Base-by-base conservation (phyloP, 2,329 filamentous ascomycete genomes). In the Pseudogymnoascus sp. region DNA sequence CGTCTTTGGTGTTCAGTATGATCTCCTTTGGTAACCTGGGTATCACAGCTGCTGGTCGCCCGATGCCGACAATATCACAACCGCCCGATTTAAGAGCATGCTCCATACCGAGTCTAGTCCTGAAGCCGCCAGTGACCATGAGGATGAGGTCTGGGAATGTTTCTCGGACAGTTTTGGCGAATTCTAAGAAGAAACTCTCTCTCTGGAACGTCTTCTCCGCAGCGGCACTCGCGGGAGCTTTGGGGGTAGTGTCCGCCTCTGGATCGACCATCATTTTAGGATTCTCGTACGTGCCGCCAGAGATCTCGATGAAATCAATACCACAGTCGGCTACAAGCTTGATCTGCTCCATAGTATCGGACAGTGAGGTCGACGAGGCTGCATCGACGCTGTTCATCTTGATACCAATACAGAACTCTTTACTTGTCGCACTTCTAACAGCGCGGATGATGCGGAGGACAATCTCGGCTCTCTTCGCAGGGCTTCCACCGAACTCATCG, bases 101-200 rank as follows among this genome's bases (percentile, higher is more conserved):
- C 23, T 79, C 77, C 74, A 83, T 83, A 2, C 78, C 81, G 0
- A 71, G 70, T 2, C 80, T 74, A 0, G 79, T 81, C 1, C 84
- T 79, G 72, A 89, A 87, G 0, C 86, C 86, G 3, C 86, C 86
- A 0, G 84, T 88, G 3, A 89, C 78, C 76, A 85, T 81, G 34
- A 85, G 71, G 0, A 79, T 73, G 0, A 81, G 72, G 3, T 74
- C 66, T 0, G 79, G 77, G 63, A 81, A 77, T 23, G 74, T 73
- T 4, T 71, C 69, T 29, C 83, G 78, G 36, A 83, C 79, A 7
- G 77, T 75, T n/a, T 77, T 74, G 0, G 84, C 83, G 66, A 89
- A 89, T 54, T 88, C 82, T 1, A 89, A 76, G 74, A 90, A 90
- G 76, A 87, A 89, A 0, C 86, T 84, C 68, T 90, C 86, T 6